A percentile compares a stretch with the other conserved stretches of the same genome.
phyloP scores from a whole-genome alignment of 108 stramenopile species.

The Cyclotella cryptica region DNA sequence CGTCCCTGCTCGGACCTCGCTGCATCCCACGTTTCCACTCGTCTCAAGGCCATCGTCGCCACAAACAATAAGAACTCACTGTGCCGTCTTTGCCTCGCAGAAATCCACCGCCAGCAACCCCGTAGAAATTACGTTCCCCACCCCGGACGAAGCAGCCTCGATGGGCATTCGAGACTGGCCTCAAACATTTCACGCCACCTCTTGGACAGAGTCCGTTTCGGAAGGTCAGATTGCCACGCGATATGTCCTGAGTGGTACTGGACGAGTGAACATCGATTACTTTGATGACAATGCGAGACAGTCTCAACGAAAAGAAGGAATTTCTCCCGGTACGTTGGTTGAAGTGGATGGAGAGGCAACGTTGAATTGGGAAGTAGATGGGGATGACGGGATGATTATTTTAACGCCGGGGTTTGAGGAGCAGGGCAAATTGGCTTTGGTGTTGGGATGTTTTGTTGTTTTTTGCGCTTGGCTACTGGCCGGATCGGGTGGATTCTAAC shows the following conservation, averaged over 20 bases:
- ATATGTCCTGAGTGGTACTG: conserved; percentile 68
- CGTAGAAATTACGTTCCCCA: conserved; percentile 54
- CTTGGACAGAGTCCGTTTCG: conserved; percentile 49
- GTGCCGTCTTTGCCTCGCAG: not conserved
- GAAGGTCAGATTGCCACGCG: conserved; percentile 52
- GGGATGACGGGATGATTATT: conserved; percentile 62
- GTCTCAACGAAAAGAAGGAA: conserved; percentile 11
- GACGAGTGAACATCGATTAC: conserved; percentile 43
- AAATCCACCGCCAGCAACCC: conserved; percentile 7
- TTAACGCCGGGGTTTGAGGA: conserved; percentile 73
- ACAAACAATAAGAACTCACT: too few species aligned
- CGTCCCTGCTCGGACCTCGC: too few species aligned
- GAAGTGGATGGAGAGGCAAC: conserved; percentile 63
- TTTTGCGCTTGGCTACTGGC: conserved; percentile 61
- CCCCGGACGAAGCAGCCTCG: conserved; percentile 51
- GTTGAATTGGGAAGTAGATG: conserved; percentile 61
- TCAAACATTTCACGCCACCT: conserved; percentile 51
- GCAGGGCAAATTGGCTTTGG: conserved; percentile 58
- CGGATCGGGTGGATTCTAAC: conserved; percentile 40
- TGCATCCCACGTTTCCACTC: too few species aligned
- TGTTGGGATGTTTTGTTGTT: conserved; percentile 55
- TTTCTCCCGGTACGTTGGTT: conserved; percentile 65
- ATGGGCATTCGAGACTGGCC: conserved; percentile 78
- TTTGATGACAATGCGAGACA: conserved; percentile 28
- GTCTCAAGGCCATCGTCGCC: too few species aligned